Evolutionary conservation across 202 grass and related monocot genomes (phyloP).

Genomic region (Panicum virgatum): DNA sequence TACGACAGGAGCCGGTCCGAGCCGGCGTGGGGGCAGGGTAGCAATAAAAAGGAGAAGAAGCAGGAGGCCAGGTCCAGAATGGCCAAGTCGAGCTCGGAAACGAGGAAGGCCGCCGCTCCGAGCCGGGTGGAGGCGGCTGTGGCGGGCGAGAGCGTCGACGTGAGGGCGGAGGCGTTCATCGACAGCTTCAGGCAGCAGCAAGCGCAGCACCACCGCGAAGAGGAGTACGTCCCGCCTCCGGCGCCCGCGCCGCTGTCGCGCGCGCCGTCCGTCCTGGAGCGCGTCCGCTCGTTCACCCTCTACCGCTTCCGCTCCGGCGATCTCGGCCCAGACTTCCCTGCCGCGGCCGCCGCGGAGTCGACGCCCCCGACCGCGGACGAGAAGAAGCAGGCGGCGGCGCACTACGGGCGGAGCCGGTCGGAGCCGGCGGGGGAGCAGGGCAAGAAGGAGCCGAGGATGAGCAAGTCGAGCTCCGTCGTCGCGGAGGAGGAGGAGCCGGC

Average conservation of each 20-base stretch:
- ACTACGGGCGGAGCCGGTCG: conserved; percentile 40
- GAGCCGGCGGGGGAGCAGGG: conserved; percentile 37
- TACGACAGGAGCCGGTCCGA: conserved; percentile 40
- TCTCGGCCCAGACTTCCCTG: conserved; percentile 10
- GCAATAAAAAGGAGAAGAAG: neutral
- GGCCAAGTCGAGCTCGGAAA: conserved; percentile 29
- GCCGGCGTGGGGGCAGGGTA: neutral
- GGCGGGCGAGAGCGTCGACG: conserved; percentile 43
- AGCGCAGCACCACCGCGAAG: neutral
- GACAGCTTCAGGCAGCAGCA: conserved; percentile 50
- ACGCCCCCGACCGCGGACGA: neutral
- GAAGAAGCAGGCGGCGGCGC: neutral
- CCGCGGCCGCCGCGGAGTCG: neutral
- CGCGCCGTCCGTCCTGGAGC: conserved; percentile 56
- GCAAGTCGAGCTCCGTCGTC: conserved; percentile 44
- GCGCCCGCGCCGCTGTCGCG: conserved; percentile 32
- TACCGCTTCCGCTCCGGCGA: conserved; percentile 56
- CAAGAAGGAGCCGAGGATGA: conserved; percentile 34
- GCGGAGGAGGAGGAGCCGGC: neutral
- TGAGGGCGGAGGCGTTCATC: conserved; percentile 67
- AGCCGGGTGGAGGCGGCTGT: neutral
- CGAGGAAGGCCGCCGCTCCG: neutral
- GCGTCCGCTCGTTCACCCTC: conserved; percentile 57
- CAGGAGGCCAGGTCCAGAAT: neutral
- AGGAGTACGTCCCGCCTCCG: neutral